These are phyloP conservation scores for Xylariaceae sp. DNA, from an alignment of 2,329 filamentous ascomycete genomes.

Conservation along the genomic window DNA sequence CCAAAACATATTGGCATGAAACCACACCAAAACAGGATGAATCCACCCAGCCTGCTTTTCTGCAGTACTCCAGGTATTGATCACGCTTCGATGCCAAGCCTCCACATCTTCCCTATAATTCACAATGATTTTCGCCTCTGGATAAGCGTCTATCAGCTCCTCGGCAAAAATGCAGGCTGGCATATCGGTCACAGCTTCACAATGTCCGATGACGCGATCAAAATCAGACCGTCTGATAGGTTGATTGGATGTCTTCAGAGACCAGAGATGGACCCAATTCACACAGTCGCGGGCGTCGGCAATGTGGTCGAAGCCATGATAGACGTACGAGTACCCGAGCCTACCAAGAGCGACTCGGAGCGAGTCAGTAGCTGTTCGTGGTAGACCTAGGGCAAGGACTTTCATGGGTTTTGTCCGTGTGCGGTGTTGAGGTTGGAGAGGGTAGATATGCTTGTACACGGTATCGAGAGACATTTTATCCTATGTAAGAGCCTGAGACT, in stretches of 20 bases:
- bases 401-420: conserved; percentile 45
- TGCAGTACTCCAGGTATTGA: conserved; percentile 36
- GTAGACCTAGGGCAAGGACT: conserved; percentile 44
- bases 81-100: conserved; percentile 48
- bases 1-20: conserved; percentile 43
- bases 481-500: background rate
- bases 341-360: conserved; percentile 42
- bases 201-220: conserved; percentile 39
- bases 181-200: conserved; percentile 50
- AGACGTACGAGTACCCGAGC: conserved; percentile 35
- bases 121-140: conserved; percentile 56
- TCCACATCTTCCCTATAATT: conserved; percentile 48
- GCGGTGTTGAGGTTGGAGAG: conserved; percentile 32
- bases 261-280: background rate
- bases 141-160: conserved; percentile 55
- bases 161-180: conserved; percentile 49
- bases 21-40: conserved; percentile 39
- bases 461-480: background rate
- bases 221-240: conserved; percentile 33
- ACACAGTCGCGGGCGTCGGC: conserved; percentile 46
- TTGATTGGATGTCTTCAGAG: conserved; percentile 25
- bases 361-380: conserved; percentile 46
- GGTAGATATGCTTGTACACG: background rate
- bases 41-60: conserved; percentile 34
- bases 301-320: conserved; percentile 36